phyloP scores from a whole-genome alignment of 331 rosid species.

The Dryas integrifolia region DNA sequence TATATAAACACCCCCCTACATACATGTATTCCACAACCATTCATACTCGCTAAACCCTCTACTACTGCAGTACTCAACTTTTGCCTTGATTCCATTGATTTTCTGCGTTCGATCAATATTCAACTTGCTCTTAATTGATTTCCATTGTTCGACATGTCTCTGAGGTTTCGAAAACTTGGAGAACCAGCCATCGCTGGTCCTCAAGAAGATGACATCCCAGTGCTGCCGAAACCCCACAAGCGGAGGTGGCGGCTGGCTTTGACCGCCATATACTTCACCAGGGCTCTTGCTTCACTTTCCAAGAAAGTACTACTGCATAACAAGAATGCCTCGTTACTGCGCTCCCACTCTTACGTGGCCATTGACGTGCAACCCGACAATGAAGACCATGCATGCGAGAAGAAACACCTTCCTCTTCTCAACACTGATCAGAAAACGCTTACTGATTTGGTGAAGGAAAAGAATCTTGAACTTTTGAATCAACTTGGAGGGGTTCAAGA shows the following conservation, averaged over 20 bases:
- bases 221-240: neutral
- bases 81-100: too few species aligned
- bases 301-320: neutral
- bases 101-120: neutral
- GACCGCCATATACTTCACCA: conserved; percentile 33
- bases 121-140: too few species aligned
- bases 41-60: too few species aligned
- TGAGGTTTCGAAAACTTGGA: neutral
- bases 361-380: conserved; percentile 15
- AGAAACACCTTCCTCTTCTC: neutral
- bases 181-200: neutral
- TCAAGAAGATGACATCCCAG: neutral
- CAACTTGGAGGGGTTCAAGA: conserved; percentile 25
- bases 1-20: too few species aligned
- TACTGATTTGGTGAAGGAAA: conserved; percentile 21
- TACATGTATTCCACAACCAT: too few species aligned
- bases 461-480: conserved; percentile 14
- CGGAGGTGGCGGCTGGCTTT: conserved; percentile 35
- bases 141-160: conserved; percentile 14
- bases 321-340: conserved; percentile 17
- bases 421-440: conserved; percentile 18
- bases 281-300: conserved; percentile 22
- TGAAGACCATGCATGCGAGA: neutral
- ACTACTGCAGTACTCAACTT: too few species aligned
- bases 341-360: conserved; percentile 28